Conservation (phyloP, 768 basidiomycete genomes). For the Heimioporus sp. region DNA sequence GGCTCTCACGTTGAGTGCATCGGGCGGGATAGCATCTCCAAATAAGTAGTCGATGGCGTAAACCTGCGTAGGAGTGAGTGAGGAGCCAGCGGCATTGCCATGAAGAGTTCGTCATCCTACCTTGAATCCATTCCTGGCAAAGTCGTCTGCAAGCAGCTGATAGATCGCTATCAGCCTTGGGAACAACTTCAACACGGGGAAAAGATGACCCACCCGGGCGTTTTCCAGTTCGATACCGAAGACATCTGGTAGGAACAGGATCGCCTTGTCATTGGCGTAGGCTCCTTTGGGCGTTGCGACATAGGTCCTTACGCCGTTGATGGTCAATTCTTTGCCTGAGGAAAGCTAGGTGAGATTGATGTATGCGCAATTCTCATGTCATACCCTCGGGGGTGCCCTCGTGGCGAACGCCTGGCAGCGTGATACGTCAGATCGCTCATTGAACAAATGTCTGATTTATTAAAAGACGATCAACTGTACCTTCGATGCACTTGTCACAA, state of each 20-base stretch:
- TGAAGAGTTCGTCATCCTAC: conserved; percentile 7
- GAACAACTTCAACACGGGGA: background rate
- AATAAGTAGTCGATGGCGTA: conserved; percentile 27
- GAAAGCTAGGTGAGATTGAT: background rate
- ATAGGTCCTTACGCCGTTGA: conserved; percentile 51
- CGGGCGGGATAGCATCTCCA: conserved; percentile 24
- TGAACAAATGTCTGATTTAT: background rate
- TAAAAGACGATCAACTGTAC: conserved; percentile 28
- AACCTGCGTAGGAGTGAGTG: conserved; percentile 1
- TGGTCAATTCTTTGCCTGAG: conserved; percentile 43
- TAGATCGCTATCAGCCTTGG: background rate
- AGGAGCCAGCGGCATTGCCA: background rate
- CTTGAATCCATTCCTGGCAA: conserved; percentile 39
- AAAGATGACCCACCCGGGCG: conserved; percentile 32
- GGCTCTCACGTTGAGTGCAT: conserved; percentile 13
- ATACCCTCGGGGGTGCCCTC: conserved; percentile 48
- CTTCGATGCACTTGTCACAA: conserved; percentile 55
- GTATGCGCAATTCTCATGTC: background rate
- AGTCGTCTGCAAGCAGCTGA: conserved; percentile 45
- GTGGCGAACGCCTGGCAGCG: conserved; percentile 42
- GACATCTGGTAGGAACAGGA: conserved; percentile 54
- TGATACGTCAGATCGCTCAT: conserved; percentile 1
- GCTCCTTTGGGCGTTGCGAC: conserved; percentile 50
- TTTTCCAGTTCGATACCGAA: conserved; percentile 52
- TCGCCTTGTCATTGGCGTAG: conserved; percentile 53